Evolutionary conservation across 352 stramenopile species (phyloP).

Genomic region (Phytophthora vignae): DNA sequence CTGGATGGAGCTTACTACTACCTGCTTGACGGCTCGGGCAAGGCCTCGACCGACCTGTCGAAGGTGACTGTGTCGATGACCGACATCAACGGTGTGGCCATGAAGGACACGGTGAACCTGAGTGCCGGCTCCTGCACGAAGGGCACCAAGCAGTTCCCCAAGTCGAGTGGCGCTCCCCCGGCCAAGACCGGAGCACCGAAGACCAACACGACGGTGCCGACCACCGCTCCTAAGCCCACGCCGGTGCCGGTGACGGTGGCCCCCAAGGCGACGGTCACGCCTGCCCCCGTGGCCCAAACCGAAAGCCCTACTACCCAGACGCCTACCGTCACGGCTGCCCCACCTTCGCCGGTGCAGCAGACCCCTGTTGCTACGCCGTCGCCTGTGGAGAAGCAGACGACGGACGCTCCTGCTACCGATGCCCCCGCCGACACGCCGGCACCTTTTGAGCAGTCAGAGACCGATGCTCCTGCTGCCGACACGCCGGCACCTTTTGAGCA

Average conservation of each 20-base stretch:
- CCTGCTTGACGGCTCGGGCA: slow-evolving; percentile 51
- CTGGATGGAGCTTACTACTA: slow-evolving; percentile 70
- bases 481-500: not conserved
- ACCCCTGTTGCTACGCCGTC: slow-evolving; percentile 7
- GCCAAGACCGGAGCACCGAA: not conserved
- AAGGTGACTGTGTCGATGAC: slow-evolving; percentile 52
- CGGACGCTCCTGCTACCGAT: slow-evolving; percentile 1
- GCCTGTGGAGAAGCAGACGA: not conserved
- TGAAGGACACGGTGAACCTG: slow-evolving; percentile 57
- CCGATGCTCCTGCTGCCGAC: not conserved
- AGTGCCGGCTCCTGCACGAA: slow-evolving; percentile 49
- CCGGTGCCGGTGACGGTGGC: not conserved
- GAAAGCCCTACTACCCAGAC: not conserved
- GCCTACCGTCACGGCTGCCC: slow-evolving; percentile 4
- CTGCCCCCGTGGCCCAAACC: not conserved
- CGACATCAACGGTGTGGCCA: slow-evolving; percentile 47
- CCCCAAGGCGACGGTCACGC: slow-evolving; percentile 3
- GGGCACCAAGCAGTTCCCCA: slow-evolving; percentile 47
- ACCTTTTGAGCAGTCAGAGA: not conserved
- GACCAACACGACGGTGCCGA: slow-evolving; percentile 17
- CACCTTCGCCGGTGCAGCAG: slow-evolving; percentile 8
- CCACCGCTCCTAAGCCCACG: not conserved
- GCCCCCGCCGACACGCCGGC: not conserved
- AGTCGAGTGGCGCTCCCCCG: not conserved
- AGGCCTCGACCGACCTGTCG: slow-evolving; percentile 37